phyloP scores from a whole-genome alignment of 129 eudicot species.

The Pulicaria dysenterica region DNA sequence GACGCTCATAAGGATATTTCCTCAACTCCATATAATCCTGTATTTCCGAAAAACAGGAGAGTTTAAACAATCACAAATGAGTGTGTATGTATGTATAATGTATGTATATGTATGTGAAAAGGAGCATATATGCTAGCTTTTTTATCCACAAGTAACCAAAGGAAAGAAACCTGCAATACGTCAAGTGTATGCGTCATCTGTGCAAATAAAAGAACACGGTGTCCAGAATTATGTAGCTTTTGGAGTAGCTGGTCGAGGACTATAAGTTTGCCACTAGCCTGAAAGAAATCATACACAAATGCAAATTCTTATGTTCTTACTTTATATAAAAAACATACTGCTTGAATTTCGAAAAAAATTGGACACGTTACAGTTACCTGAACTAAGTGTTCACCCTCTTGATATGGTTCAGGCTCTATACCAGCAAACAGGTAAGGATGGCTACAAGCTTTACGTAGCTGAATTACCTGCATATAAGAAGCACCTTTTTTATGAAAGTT shows the following conservation, averaged over 20 bases:
- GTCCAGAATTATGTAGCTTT: constrained; percentile 74
- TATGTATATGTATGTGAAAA: too few species aligned
- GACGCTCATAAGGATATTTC: constrained; percentile 86
- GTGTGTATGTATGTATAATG: not conserved
- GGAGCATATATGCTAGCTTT: not conserved
- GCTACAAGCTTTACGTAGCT: constrained; percentile 94
- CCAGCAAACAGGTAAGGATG: constrained; percentile 99
- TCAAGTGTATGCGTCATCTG: constrained; percentile 99
- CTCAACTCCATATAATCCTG: constrained; percentile 90
- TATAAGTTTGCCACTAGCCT: constrained; percentile 96
- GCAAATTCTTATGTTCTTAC: not conserved
- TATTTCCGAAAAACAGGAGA: not conserved
- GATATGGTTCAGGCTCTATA: constrained; percentile 97
- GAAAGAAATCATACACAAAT: constrained; percentile 25
- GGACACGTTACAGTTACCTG: constrained; percentile 53
- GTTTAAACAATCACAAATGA: not conserved
- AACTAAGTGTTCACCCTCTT: constrained; percentile 97
- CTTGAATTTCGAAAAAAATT: not conserved
- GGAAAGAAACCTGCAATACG: constrained; percentile 69
- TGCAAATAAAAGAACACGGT: constrained; percentile 93
- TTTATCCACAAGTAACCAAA: not conserved
- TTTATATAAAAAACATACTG: not conserved
- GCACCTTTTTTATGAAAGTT: not conserved
- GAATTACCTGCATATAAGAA: constrained; percentile 67
- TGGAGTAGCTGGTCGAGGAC: constrained; percentile 81